Percentiles rank a stretch among this genome's conserved stretches.
phyloP scores from a whole-genome alignment of 768 basidiomycete species.

The Agaricus blazei region DNA sequence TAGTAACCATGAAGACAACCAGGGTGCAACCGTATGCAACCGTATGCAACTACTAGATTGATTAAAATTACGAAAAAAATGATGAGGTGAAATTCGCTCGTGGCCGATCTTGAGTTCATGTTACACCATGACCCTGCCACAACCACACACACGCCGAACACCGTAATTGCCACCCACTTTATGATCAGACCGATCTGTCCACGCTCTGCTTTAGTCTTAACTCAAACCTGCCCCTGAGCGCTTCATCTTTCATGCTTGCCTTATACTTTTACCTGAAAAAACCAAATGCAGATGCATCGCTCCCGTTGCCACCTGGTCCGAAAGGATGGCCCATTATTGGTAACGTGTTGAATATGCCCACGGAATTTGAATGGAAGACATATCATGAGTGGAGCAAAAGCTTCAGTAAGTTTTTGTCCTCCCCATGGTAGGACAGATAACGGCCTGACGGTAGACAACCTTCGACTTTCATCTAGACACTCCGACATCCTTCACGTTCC shows the following conservation, averaged over 20 bases:
- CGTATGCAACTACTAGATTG: no score
- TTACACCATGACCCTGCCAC: no score
- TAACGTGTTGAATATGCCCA: conserved; percentile 34
- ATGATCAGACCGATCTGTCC: no score
- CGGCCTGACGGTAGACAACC: no score
- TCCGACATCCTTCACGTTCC: conserved; percentile 23
- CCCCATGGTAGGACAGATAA: background rate
- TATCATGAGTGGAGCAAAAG: conserved; percentile 36
- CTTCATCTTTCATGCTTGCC: conserved; percentile 13
- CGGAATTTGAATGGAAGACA: conserved; percentile 27
- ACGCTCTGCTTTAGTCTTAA: no score
- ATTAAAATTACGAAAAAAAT: no score
- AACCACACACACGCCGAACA: no score
- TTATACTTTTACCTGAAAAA: conserved; percentile 17
- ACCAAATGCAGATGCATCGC: background rate
- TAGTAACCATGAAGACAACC: no score
- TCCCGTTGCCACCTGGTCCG: conserved; percentile 38
- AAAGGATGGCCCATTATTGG: conserved; percentile 34
- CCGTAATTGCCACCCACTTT: no score
- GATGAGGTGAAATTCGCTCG: no score
- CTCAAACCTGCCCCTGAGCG: background rate
- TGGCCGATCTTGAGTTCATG: no score
- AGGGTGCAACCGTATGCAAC: no score
- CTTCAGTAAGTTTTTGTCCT: conserved; percentile 20
- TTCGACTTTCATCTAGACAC: conserved; percentile 15